Conservation (phyloP, 495 filamentous ascomycete genomes). For the Aspergillus wentii region DNA sequence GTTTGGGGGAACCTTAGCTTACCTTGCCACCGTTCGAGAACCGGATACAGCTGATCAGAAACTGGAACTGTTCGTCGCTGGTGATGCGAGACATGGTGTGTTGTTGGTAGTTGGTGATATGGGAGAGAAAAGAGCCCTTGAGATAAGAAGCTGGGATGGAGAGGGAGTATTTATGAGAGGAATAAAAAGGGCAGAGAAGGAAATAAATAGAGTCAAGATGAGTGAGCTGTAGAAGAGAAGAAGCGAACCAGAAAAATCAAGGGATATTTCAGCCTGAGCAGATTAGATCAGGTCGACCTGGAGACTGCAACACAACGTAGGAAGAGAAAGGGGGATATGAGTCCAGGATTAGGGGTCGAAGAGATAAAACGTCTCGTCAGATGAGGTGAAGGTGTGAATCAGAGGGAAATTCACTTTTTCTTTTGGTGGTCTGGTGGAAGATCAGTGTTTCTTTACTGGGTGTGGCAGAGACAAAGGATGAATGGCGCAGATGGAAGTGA, state of each 20-base stretch:
- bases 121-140: too few species aligned
- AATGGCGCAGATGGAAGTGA: too few species aligned
- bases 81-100: slow-evolving; percentile 43
- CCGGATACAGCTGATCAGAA: slow-evolving; percentile 61
- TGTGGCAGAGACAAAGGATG: too few species aligned
- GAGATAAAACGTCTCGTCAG: too few species aligned
- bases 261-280: not conserved
- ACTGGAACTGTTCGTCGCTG: slow-evolving; percentile 53
- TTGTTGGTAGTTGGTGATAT: slow-evolving; percentile 15
- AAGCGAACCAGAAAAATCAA: not conserved
- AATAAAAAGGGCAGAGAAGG: not conserved
- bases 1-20: slow-evolving; percentile 10
- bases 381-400: too few species aligned
- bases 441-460: too few species aligned
- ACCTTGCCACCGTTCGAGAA: slow-evolving; percentile 54
- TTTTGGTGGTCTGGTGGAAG: too few species aligned
- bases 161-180: not conserved
- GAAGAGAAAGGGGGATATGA: too few species aligned
- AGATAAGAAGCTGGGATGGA: not conserved
- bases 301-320: too few species aligned
- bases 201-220: slow-evolving; percentile 1
- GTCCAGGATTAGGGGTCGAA: too few species aligned
- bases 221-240: not conserved
- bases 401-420: too few species aligned
- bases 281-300: too few species aligned